Conservation (phyloP, 257 asterid species). For the Capsicum rhomboideum region DNA sequence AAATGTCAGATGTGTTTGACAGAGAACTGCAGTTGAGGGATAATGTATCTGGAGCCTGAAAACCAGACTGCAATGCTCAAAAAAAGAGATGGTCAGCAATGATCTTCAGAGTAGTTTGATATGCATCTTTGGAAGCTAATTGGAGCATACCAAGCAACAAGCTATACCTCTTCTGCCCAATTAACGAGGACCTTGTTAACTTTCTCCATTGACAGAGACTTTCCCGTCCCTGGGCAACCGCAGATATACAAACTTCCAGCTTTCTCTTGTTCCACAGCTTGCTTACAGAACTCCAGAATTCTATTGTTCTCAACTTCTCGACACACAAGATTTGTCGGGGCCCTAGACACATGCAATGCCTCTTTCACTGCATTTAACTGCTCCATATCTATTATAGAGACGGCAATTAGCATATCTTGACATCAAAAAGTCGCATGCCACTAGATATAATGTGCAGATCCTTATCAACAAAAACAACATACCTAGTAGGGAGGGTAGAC, state of each 20-base stretch:
- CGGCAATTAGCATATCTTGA: background rate
- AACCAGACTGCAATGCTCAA: slow-evolving; percentile 37
- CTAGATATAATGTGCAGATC: background rate
- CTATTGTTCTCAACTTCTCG: slow-evolving; percentile 68
- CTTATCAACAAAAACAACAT: too few species aligned
- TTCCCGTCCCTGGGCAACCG: slow-evolving; percentile 99
- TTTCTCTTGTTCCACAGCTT: slow-evolving; percentile 50
- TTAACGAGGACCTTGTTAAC: slow-evolving; percentile 40
- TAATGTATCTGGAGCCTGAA: slow-evolving; percentile 55
- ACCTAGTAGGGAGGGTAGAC: too few species aligned
- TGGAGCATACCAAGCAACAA: background rate
- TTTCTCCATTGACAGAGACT: slow-evolving; percentile 72
- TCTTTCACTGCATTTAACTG: slow-evolving; percentile 69
- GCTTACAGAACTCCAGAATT: slow-evolving; percentile 73
- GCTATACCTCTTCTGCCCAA: slow-evolving; percentile 78
- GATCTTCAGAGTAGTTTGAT: background rate
- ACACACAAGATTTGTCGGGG: slow-evolving; percentile 49
- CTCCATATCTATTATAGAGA: slow-evolving; percentile 36
- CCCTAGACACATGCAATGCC: slow-evolving; percentile 75
- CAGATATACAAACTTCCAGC: slow-evolving; percentile 83
- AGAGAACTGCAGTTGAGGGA: slow-evolving; percentile 83
- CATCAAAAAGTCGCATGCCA: background rate
- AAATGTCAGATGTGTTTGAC: slow-evolving; percentile 61
- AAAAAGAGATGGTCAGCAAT: background rate
- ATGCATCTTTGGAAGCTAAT: background rate